phyloP scores from a whole-genome alignment of 805 yeast genomes.

The Starmera pachycereana region DNA sequence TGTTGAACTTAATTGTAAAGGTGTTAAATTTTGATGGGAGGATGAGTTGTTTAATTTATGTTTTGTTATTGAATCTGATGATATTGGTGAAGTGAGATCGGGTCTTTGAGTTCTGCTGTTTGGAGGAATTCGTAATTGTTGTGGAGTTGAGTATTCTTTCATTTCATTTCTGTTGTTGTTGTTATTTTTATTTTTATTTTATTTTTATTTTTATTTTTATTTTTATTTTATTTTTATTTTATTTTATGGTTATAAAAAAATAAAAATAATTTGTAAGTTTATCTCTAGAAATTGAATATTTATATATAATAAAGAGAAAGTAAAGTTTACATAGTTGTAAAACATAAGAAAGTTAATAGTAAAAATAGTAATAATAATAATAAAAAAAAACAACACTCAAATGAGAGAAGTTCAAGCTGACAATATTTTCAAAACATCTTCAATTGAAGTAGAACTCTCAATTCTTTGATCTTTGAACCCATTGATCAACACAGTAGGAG shows the following conservation, averaged over 20 bases:
- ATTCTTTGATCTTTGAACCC: constrained; percentile 51
- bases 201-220: no score
- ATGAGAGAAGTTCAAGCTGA: constrained; percentile 8
- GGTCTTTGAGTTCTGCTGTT: background rate
- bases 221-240: no score
- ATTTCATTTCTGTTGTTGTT: no score
- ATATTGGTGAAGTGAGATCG: background rate
- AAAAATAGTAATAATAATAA: no score
- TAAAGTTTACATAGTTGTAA: no score
- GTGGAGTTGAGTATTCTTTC: background rate
- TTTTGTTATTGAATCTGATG: background rate
- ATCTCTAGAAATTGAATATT: no score
- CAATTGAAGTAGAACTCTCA: constrained; percentile 51
- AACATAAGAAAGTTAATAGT: no score
- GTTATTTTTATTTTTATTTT: no score
- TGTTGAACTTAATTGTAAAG: background rate
- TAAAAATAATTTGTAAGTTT: no score
- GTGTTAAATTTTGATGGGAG: background rate
- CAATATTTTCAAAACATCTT: constrained; percentile 22
- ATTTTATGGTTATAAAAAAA: no score
- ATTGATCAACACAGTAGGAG: constrained; percentile 67
- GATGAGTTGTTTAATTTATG: background rate
- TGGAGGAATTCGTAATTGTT: background rate
- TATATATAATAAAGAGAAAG: no score
- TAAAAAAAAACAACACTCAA: background rate